phyloP scores from a whole-genome alignment of 257 asterid genomes.

The Gentiana straminea region DNA sequence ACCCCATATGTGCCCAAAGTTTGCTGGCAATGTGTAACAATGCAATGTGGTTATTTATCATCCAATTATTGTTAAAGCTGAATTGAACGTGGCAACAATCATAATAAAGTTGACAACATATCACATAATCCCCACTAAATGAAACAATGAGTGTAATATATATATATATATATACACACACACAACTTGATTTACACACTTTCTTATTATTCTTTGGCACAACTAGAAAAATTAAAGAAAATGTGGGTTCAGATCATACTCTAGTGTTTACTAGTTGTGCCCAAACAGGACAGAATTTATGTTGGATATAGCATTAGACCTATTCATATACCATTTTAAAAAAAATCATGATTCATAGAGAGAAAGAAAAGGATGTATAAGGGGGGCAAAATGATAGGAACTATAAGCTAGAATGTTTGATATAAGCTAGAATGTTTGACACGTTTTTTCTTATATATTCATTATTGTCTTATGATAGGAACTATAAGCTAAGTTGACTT shows the following conservation, averaged over 20 bases:
- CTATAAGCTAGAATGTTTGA: slow-evolving; percentile 15
- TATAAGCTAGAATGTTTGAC: slow-evolving; percentile 16
- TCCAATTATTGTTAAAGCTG: slow-evolving; percentile 3
- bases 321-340: slow-evolving; percentile 1
- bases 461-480: too few relatives aligned
- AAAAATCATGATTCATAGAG: slow-evolving; percentile 31
- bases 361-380: slow-evolving; percentile 21
- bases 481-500: too few relatives aligned
- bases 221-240: background rate
- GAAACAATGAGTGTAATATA: slow-evolving; percentile 17
- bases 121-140: slow-evolving; percentile 28
- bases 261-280: background rate
- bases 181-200: slow-evolving; percentile 8
- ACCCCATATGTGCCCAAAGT: background rate
- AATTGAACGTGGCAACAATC: slow-evolving; percentile 30
- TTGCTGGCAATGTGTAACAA: slow-evolving; percentile 10
- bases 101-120: slow-evolving; percentile 31
- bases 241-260: slow-evolving; percentile 27
- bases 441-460: slow-evolving; percentile 7
- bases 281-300: too few relatives aligned
- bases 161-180: too few relatives aligned
- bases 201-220: slow-evolving; percentile 8
- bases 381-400: slow-evolving; percentile 6
- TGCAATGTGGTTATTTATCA: slow-evolving; percentile 7
- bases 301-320: background rate